Evolutionary conservation across 1,284 basidiomycete species (phyloP).

Genomic region (Porodaedalea pini): DNA sequence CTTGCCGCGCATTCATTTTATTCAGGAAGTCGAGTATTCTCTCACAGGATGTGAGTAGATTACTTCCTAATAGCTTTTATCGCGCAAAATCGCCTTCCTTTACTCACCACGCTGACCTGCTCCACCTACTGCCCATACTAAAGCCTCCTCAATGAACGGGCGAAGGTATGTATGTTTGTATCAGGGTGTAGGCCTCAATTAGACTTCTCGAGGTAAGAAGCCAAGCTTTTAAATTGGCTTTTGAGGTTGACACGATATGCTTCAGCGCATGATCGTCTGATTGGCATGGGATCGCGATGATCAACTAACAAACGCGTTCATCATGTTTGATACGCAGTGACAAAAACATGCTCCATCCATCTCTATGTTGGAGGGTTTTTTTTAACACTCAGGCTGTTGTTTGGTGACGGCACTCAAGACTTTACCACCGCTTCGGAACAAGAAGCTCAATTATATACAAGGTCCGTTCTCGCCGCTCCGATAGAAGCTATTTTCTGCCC

Average conservation of each 20-base stretch:
- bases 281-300: background rate
- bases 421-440: conserved; percentile 1
- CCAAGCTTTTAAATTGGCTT: background rate
- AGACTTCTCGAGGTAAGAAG: background rate
- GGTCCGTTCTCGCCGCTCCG: conserved; percentile 4
- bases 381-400: background rate
- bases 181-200: background rate
- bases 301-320: no score
- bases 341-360: background rate
- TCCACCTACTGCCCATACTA: background rate
- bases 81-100: background rate
- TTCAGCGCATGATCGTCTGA: background rate
- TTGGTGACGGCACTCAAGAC: background rate
- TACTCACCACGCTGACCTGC: background rate
- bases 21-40: background rate
- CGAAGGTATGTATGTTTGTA: background rate
- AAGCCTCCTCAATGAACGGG: conserved; percentile 2
- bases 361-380: background rate
- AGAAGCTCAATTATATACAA: background rate
- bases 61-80: conserved; percentile 2
- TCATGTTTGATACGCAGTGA: no score
- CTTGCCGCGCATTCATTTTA: conserved; percentile 1
- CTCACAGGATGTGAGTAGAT: background rate
- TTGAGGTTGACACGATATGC: background rate
- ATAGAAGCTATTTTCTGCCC: conserved; percentile 1